Conservation (phyloP, 1,284 basidiomycete species). For the Cutaneotrichosporon sp. region DNA sequence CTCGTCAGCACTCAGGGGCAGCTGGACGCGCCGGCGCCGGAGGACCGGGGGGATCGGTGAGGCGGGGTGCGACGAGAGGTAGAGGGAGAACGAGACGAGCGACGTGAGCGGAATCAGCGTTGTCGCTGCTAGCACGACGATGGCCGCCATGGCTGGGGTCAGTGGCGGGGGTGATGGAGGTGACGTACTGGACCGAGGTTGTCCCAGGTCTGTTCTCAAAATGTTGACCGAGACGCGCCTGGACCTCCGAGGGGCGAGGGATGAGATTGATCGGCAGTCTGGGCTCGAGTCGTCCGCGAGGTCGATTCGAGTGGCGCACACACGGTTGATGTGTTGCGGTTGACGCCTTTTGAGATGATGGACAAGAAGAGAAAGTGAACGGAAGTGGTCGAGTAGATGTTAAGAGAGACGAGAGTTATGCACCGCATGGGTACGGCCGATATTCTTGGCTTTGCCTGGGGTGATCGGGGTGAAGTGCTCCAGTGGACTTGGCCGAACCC, state of each 20-base stretch:
- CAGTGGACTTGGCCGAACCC: too few relatives aligned
- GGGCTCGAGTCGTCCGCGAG: background rate
- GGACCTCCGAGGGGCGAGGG: background rate
- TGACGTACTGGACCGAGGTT: background rate
- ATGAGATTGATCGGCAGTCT: background rate
- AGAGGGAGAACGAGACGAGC: constrained; percentile 40
- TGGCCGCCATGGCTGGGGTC: constrained; percentile 11
- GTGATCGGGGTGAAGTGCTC: too few relatives aligned
- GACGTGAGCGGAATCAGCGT: constrained; percentile 42
- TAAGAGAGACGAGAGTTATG: too few relatives aligned
- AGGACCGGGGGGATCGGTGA: constrained; percentile 34
- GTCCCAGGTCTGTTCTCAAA: too few relatives aligned
- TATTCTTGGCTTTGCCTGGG: too few relatives aligned
- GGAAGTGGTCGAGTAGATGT: too few relatives aligned
- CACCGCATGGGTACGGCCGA: too few relatives aligned
- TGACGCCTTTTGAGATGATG: too few relatives aligned
- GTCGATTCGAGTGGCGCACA: too few relatives aligned
- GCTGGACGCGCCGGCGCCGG: constrained; percentile 25
- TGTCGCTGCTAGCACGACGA: constrained; percentile 31
- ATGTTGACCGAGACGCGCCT: background rate
- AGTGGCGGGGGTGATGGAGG: background rate
- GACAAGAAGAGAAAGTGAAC: too few relatives aligned
- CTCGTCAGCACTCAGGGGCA: constrained; percentile 38
- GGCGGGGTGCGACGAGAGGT: constrained; percentile 37
- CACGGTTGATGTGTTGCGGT: background rate